phyloP scores from a whole-genome alignment of 768 basidiomycete species.

The Galerina marginata region DNA sequence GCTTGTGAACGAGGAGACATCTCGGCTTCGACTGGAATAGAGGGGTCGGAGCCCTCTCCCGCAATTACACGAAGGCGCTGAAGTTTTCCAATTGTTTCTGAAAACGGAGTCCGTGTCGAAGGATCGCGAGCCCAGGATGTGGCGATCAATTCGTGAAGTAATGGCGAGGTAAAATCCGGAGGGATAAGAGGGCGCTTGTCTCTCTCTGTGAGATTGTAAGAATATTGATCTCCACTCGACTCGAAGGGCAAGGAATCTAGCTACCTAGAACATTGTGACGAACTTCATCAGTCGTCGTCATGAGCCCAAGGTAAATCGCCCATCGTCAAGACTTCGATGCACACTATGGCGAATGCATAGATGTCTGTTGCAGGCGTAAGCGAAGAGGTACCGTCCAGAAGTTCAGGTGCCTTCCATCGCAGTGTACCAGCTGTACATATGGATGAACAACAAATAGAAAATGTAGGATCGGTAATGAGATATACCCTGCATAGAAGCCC shows the following conservation, averaged over 20 bases:
- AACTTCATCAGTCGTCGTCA: constrained; percentile 56
- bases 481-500: constrained; percentile 52
- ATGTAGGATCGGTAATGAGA: constrained; percentile 13
- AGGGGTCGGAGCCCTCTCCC: constrained; percentile 28
- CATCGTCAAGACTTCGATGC: constrained; percentile 66
- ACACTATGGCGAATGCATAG: constrained; percentile 72
- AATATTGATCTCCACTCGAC: background rate
- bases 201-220: constrained; percentile 40
- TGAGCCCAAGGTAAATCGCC: constrained; percentile 65
- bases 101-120: constrained; percentile 56
- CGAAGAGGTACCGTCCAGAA: constrained; percentile 52
- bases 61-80: constrained; percentile 44
- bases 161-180: constrained; percentile 34
- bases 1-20: constrained; percentile 17
- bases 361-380: constrained; percentile 66
- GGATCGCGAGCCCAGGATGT: constrained; percentile 64
- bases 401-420: constrained; percentile 76
- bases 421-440: constrained; percentile 58
- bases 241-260: constrained; percentile 19
- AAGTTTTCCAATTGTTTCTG: constrained; percentile 49
- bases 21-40: constrained; percentile 19
- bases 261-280: constrained; percentile 55
- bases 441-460: background rate
- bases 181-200: constrained; percentile 59
- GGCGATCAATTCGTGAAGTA: constrained; percentile 47